Conservation (phyloP, 441 rosid genomes). For the Manihot esculenta region DNA sequence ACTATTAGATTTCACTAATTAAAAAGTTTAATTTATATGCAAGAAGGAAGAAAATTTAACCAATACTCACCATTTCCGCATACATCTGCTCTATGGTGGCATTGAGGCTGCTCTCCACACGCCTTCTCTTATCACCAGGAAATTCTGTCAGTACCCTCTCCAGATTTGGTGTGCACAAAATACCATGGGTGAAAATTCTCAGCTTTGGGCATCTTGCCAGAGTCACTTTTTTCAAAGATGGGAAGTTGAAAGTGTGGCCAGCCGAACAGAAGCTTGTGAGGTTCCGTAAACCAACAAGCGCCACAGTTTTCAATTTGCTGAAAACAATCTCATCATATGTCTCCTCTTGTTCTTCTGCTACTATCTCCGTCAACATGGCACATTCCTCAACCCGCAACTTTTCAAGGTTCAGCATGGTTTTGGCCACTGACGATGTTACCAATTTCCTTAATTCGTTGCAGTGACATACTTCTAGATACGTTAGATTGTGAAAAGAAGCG, state of each 20-base stretch:
- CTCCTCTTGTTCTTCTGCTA: background rate
- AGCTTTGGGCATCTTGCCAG: constrained; percentile 12
- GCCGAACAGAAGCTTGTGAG: background rate
- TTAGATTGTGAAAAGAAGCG: background rate
- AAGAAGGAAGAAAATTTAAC: no score
- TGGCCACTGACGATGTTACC: background rate
- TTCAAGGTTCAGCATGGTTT: background rate
- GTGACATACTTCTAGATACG: background rate
- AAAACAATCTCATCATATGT: background rate
- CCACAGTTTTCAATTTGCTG: background rate
- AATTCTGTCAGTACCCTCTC: background rate
- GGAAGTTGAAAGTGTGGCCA: background rate
- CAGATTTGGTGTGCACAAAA: constrained; percentile 11
- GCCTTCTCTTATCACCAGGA: background rate
- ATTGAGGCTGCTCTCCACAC: constrained; percentile 7
- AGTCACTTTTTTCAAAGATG: background rate
- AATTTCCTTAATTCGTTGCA: background rate
- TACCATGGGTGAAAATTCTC: constrained; percentile 6
- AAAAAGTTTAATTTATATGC: no score
- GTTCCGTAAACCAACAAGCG: background rate
- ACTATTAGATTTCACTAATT: no score
- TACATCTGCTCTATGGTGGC: background rate
- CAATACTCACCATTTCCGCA: constrained; percentile 2
- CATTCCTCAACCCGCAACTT: background rate
- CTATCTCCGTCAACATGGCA: background rate